Evolutionary conservation across 768 basidiomycete species (phyloP), one percentile per base, ranked within the genome.

Genomic region (Kondoa subrosea): DNA sequence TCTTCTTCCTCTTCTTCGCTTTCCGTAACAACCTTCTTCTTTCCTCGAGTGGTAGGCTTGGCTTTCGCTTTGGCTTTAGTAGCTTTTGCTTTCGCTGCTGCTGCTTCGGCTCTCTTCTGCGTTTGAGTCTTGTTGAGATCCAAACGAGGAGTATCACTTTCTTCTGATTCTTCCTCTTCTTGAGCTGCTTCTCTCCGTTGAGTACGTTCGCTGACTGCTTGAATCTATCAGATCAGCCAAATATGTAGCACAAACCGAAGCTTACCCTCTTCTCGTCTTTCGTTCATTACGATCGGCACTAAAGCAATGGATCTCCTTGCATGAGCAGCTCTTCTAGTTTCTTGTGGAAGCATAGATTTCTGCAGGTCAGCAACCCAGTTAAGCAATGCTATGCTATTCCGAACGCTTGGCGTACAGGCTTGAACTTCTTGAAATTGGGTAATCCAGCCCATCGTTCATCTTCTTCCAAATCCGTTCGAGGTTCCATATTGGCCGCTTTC

Each of bases 371-470:
- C 40, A 8, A 50, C 21, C 40, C n/a, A n/a, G n/a, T n/a, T n/a
- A n/a, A n/a, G n/a, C n/a, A n/a, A n/a, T 50, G 40, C 40, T 21
- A 21, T 21, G 21, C 40, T 21, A 50, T 21, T 8, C 12, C 8
- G 40, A 8, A 50, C 8, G 40, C 21, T 8, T 50, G 40, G 21
- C 61, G 30, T 32, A 63, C 61, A 8, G 68, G 68, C 56, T 58
- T 58, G 58, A 69, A 69, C 25, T 50, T 65, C 30, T 69, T 69
- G 65, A 69, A 69, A 56, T 69, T 67, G 16, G 68, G 50, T 30
- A 25, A 40, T 4, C 68, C 68, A n/a, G 57, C 66, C 34, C 57
- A 67, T n/a, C 34, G 32, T 14, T 40, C 64, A 34, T 68, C 68
- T 4, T 8, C 14, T 27, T 25, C 14, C 14, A 31, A 27, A 33